Evolutionary conservation across 805 yeast genomes (phyloP).

Genomic region (Pichia ethanolica): DNA sequence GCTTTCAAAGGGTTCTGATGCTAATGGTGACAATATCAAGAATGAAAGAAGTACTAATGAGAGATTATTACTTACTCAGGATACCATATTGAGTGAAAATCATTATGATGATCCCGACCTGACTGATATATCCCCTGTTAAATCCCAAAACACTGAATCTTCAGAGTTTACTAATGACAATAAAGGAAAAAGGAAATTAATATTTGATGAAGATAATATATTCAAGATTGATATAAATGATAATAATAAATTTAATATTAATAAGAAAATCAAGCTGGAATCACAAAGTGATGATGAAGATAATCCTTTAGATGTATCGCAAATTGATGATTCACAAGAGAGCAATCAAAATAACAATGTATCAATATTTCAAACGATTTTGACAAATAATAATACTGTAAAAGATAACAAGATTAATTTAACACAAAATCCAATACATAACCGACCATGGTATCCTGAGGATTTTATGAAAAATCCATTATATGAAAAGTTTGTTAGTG

Average conservation of each 20-base stretch:
- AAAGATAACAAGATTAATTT: constrained; percentile 14
- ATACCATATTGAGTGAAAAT: constrained; percentile 3
- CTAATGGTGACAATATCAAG: neutral
- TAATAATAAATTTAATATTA: neutral
- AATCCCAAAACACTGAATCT: neutral
- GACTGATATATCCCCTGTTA: constrained; percentile 6
- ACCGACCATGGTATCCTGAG: constrained; percentile 29
- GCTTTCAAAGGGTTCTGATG: neutral
- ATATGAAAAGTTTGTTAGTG: constrained; percentile 3
- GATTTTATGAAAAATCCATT: constrained; percentile 29
- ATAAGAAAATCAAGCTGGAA: neutral
- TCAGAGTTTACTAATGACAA: neutral
- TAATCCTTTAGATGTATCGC: neutral
- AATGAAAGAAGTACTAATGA: neutral
- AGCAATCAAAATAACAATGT: neutral
- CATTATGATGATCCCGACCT: constrained; percentile 3
- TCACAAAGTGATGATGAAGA: neutral
- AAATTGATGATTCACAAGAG: constrained; percentile 4
- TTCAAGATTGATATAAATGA: too few species aligned
- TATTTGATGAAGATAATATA: neutral
- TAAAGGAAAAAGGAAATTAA: neutral
- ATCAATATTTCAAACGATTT: neutral
- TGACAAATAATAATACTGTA: neutral
- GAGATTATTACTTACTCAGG: constrained; percentile 3
- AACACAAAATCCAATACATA: constrained; percentile 20